Percentiles rank a stretch among this genome's conserved stretches.
Conservation (phyloP, 495 filamentous ascomycete genomes). For the Tetracladium marchalianum region DNA sequence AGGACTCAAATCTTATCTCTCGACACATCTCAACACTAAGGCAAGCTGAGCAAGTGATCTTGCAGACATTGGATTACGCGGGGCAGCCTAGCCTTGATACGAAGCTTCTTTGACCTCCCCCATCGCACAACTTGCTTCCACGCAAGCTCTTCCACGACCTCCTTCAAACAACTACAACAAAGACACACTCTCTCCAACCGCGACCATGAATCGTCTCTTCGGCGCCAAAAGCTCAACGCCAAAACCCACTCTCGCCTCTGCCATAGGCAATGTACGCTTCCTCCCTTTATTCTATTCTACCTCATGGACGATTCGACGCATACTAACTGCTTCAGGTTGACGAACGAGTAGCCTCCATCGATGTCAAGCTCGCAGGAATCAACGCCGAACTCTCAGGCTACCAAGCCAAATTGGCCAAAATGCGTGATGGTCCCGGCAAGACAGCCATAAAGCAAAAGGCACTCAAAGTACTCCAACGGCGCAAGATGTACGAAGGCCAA, state of each 20-base stretch:
- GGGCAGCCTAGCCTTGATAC: no score
- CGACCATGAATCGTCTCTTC: conserved; percentile 89
- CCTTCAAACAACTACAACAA: no score
- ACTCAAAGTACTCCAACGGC: conserved; percentile 89
- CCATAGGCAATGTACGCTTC: conserved; percentile 66
- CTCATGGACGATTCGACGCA: background rate
- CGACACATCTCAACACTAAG: no score
- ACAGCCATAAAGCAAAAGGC: conserved; percentile 88
- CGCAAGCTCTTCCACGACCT: no score
- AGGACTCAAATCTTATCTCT: no score
- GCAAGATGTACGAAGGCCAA: conserved; percentile 91
- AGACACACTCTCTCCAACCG: background rate
- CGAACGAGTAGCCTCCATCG: conserved; percentile 75
- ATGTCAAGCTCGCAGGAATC: conserved; percentile 87
- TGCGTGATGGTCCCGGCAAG: conserved; percentile 95
- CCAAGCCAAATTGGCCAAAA: conserved; percentile 79
- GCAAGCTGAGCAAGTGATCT: no score
- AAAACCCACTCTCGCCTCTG: conserved; percentile 80
- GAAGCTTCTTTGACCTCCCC: no score
- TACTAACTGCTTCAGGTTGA: conserved; percentile 49
- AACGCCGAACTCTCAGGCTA: conserved; percentile 86
- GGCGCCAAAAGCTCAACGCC: conserved; percentile 80
- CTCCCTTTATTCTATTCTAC: conserved; percentile 6
- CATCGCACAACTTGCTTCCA: no score
- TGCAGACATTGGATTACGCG: no score